These are phyloP conservation scores for Gremmenia infestans DNA, from an alignment of 2,329 filamentous ascomycete genomes.

Conservation along the genomic window DNA sequence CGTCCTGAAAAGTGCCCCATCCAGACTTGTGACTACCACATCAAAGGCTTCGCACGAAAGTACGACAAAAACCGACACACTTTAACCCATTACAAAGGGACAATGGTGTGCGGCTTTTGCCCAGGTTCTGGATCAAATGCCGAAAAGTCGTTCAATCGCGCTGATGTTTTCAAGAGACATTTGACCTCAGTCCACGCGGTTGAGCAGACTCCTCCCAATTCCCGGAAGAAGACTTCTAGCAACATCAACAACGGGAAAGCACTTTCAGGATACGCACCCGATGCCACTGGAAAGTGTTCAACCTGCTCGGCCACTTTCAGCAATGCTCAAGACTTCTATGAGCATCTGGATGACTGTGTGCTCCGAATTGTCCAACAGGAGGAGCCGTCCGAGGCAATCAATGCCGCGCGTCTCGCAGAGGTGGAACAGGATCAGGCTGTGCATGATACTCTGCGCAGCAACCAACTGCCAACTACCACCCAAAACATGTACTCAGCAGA, in stretches of 20 bases:
- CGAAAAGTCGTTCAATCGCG: slow-evolving; percentile 93
- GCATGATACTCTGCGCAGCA: slow-evolving; percentile 58
- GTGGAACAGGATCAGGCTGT: slow-evolving; percentile 61
- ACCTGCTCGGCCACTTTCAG: slow-evolving; percentile 82
- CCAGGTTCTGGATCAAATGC: slow-evolving; percentile 80
- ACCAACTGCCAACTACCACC: slow-evolving; percentile 37
- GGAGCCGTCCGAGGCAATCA: slow-evolving; percentile 64
- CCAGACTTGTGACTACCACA: slow-evolving; percentile 85
- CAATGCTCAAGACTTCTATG: slow-evolving; percentile 93
- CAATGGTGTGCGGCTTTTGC: slow-evolving; percentile 96
- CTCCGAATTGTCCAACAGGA: slow-evolving; percentile 67
- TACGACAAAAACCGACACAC: slow-evolving; percentile 98
- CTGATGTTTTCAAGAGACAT: slow-evolving; percentile 96
- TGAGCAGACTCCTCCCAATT: slow-evolving; percentile 89
- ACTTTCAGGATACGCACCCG: slow-evolving; percentile 64
- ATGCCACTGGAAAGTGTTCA: slow-evolving; percentile 82
- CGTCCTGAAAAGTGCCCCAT: slow-evolving; percentile 96
- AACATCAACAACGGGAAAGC: slow-evolving; percentile 41
- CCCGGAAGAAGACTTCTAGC: slow-evolving; percentile 60
- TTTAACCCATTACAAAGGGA: slow-evolving; percentile 94
- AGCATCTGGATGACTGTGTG: slow-evolving; percentile 80
- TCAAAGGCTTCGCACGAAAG: slow-evolving; percentile 91
- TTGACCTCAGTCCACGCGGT: slow-evolving; percentile 89
- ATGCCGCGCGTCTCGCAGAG: slow-evolving; percentile 60
- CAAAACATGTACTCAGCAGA: slow-evolving; percentile 44